phyloP scores from a whole-genome alignment of 805 yeast genomes.

The Teunomyces cretensis region DNA sequence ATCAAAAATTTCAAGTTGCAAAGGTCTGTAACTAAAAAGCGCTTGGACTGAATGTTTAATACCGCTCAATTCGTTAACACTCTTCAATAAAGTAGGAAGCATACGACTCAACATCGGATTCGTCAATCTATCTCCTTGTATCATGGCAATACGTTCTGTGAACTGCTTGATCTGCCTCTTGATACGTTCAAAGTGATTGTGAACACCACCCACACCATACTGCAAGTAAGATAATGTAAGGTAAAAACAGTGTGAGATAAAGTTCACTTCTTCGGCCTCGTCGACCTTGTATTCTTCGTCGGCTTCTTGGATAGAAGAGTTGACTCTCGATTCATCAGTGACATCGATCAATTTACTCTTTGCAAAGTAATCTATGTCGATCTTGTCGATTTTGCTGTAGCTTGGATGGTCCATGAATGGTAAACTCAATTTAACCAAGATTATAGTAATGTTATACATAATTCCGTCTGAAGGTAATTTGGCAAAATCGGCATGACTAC shows the following conservation, averaged over 20 bases:
- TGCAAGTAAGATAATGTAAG: slow-evolving; percentile 76
- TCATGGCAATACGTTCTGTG: slow-evolving; percentile 48
- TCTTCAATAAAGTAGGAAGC: slow-evolving; percentile 45
- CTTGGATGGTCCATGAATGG: slow-evolving; percentile 74
- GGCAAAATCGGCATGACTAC: slow-evolving; percentile 71
- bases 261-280: slow-evolving; percentile 52
- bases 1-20: slow-evolving; percentile 71
- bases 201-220: slow-evolving; percentile 84
- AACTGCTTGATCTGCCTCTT: slow-evolving; percentile 48
- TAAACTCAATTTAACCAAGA: slow-evolving; percentile 69
- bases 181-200: slow-evolving; percentile 54
- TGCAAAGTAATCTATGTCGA: slow-evolving; percentile 68
- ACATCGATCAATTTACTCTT: slow-evolving; percentile 58
- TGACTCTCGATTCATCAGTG: slow-evolving; percentile 77
- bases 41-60: slow-evolving; percentile 61
- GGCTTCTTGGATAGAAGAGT: slow-evolving; percentile 72
- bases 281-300: slow-evolving; percentile 51
- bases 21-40: slow-evolving; percentile 53
- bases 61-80: slow-evolving; percentile 38
- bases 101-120: slow-evolving; percentile 38
- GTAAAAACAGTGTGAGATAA: slow-evolving; percentile 89
- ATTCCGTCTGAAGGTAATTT: slow-evolving; percentile 76
- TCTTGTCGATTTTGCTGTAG: slow-evolving; percentile 69
- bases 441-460: slow-evolving; percentile 70
- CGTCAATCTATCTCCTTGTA: slow-evolving; percentile 32